phyloP scores from a whole-genome alignment of 2,329 filamentous ascomycete genomes.

The Alternaria longipes region DNA sequence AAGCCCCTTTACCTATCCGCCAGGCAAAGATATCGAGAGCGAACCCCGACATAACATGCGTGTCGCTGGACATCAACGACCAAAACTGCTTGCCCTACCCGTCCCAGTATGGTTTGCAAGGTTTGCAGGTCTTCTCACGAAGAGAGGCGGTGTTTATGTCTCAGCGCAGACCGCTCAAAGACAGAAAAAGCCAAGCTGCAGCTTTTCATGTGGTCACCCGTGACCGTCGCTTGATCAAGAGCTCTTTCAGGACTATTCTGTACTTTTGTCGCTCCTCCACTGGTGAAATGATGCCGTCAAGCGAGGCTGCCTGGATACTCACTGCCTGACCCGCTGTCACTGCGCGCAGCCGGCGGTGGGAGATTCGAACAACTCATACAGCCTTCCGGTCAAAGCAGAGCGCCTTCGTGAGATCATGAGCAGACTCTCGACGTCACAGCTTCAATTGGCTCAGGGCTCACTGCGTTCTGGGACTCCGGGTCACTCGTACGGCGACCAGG shows the following conservation, averaged over 20 bases:
- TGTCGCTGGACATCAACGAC: constrained; percentile 32
- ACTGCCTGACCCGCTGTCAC: constrained; percentile 26
- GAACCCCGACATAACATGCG: constrained; percentile 24
- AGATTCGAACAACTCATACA: constrained; percentile 40
- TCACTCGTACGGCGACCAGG: constrained; percentile 25
- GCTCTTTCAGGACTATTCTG: constrained; percentile 22
- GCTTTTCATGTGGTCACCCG: constrained; percentile 28
- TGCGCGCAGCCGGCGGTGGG: constrained; percentile 41
- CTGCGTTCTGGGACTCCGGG: constrained; percentile 20
- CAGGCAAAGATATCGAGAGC: constrained; percentile 5
- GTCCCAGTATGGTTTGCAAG: constrained; percentile 22
- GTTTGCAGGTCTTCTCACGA: constrained; percentile 15
- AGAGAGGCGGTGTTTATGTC: constrained; percentile 39
- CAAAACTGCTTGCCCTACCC: constrained; percentile 29
- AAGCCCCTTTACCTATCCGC: constrained; percentile 24
- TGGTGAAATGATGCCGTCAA: constrained; percentile 19
- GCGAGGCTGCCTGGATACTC: constrained; percentile 18
- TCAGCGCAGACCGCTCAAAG: constrained; percentile 41
- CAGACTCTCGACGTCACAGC: background rate
- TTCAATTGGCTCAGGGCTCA: constrained; percentile 16
- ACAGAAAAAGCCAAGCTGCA: constrained; percentile 30
- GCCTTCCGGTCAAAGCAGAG: constrained; percentile 27
- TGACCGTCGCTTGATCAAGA: constrained; percentile 19
- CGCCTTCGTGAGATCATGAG: constrained; percentile 10
- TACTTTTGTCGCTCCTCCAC: constrained; percentile 19